Base-by-base conservation (phyloP, 2,329 filamentous ascomycete species). In the Aspergillus latus region DNA sequence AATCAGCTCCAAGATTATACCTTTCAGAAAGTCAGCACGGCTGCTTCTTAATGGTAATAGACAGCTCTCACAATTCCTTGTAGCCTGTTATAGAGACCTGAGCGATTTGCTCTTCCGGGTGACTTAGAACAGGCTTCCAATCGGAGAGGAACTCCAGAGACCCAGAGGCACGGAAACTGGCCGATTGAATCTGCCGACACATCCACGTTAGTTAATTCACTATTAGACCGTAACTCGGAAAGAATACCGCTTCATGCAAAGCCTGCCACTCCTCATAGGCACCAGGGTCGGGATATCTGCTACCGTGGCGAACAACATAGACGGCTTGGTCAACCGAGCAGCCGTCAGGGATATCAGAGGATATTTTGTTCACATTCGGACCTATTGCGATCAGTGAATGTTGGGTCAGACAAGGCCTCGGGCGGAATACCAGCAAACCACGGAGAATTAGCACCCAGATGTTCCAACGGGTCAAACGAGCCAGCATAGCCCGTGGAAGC, bases 41-140 rank as follows among this genome's bases (percentile, higher is more conserved):
- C 21, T 21, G 21, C 21, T 21, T 21, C 21, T 21, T 21, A 21
- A 4, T 3, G 4, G 13, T 16, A 2, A 30, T 26, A 4, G 4
- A 10, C 26, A 2, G 26, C 13, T 10, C 61, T 54, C 56, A 67
- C 65, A 66, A 56, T 59, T 88, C 86, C 61, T 86, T 85, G 64
- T 82, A 84, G 0, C 86, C 86, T 1, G 85, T 87, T 5, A 81
- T 74, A 16, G 82, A 85, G 42, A 85, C 68, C 65, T 84, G 82
- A 4, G 82, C 74, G 21, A 88, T 83, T 66, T 88, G 82, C 7
- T 77, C 72, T 0, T 71, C 69, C 0, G 84, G 81, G 56, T 84
- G 73, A 1, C 76, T 81, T 30, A 88, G 72, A 1, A 82, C 80
- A 0, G 84, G 80, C 56, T 78, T 72, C 86, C 86, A 88, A 2